A percentile compares a stretch with the other conserved stretches of the same genome.
Evolutionary conservation across 768 basidiomycete genomes (phyloP).

Genomic region (Boletus rex-veris): DNA sequence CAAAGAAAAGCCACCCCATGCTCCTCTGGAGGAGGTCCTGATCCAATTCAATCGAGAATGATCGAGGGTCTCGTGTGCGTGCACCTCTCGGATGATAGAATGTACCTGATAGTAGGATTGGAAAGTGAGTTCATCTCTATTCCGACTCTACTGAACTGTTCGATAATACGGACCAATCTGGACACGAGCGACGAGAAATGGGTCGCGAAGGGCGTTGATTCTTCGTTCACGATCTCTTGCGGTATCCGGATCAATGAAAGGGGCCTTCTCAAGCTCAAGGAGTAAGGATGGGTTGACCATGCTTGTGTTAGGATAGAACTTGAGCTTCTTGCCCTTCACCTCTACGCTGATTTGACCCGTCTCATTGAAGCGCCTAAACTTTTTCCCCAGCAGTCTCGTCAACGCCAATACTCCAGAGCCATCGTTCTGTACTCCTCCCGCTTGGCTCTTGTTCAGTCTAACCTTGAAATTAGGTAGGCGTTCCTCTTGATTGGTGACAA

Average conservation of each 20-base stretch:
- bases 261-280: conserved; percentile 49
- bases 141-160: not conserved
- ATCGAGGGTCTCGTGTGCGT: conserved; percentile 36
- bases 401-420: conserved; percentile 42
- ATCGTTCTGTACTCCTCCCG: conserved; percentile 55
- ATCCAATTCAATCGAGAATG: conserved; percentile 73
- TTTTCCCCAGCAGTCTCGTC: conserved; percentile 34
- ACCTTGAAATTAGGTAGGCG: conserved; percentile 59
- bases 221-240: conserved; percentile 49
- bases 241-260: conserved; percentile 51
- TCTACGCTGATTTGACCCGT: conserved; percentile 38
- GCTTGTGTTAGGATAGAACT: conserved; percentile 15
- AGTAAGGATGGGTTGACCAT: conserved; percentile 13
- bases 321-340: conserved; percentile 41
- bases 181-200: conserved; percentile 54
- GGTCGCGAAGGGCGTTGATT: conserved; percentile 41
- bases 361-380: conserved; percentile 44
- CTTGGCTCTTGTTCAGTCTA: conserved; percentile 44
- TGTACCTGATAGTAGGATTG: conserved; percentile 12
- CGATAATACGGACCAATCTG: conserved; percentile 53
- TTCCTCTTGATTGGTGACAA: conserved; percentile 21
- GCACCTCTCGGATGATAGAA: conserved; percentile 28
- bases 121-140: not conserved
- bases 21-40: conserved; percentile 43
- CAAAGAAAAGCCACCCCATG: conserved; percentile 54